phyloP scores from a whole-genome alignment of 805 yeast species.

The Lachancea quebecensis region DNA sequence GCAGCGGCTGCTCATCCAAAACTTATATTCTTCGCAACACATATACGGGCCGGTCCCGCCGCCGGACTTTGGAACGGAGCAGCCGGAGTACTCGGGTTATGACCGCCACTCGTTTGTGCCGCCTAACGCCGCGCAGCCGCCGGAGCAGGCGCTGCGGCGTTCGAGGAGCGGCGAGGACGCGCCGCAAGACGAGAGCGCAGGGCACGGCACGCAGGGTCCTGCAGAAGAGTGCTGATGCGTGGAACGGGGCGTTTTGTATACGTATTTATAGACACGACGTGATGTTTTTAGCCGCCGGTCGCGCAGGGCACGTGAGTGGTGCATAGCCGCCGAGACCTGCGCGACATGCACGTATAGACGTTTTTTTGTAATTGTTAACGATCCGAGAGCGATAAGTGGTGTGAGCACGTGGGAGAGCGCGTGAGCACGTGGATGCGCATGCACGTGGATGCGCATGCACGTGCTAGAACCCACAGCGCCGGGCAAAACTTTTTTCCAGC shows the following conservation, averaged over 20 bases:
- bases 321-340: no score
- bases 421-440: no score
- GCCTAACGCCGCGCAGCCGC: constrained; percentile 4
- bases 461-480: no score
- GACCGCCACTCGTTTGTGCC: constrained; percentile 4
- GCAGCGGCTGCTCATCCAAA: constrained; percentile 24
- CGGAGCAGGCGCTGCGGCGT: not conserved
- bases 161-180: not conserved
- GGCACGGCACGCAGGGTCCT: not conserved
- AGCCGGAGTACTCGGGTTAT: constrained; percentile 1
- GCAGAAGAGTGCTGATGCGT: not conserved
- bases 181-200: not conserved
- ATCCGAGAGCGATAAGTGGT: no score
- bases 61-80: not conserved
- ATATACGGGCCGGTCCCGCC: constrained; percentile 1
- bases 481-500: no score
- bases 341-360: no score
- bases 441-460: no score
- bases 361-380: no score
- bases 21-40: constrained; percentile 8
- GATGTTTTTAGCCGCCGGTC: not conserved
- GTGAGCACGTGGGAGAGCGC: no score
- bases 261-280: not conserved
- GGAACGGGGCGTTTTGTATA: not conserved
- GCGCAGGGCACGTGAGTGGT: no score